Conservation (phyloP, 805 yeast genomes). For the Metschnikowia gelsemii region DNA sequence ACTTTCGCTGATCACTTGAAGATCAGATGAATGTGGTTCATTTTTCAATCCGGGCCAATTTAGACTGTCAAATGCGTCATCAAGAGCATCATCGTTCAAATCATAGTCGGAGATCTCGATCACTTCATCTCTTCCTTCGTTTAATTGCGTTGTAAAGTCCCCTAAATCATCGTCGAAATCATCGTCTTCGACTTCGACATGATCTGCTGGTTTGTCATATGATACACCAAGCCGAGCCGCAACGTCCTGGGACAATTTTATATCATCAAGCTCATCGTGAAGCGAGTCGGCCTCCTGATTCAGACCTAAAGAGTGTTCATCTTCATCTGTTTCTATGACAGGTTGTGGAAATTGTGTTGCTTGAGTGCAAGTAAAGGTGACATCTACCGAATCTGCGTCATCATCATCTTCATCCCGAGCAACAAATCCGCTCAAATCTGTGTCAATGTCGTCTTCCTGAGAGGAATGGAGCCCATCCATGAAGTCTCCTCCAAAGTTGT, state of each 20-base stretch:
- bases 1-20: slow-evolving; percentile 15
- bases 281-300: slow-evolving; percentile 3
- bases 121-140: slow-evolving; percentile 40
- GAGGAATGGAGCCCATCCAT: slow-evolving; percentile 21
- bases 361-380: slow-evolving; percentile 15
- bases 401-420: slow-evolving; percentile 18
- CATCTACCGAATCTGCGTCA: slow-evolving; percentile 17
- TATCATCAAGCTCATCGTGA: slow-evolving; percentile 25
- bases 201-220: slow-evolving; percentile 15
- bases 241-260: slow-evolving; percentile 35
- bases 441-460: slow-evolving; percentile 17
- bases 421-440: slow-evolving; percentile 22
- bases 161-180: slow-evolving; percentile 26
- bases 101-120: slow-evolving; percentile 43
- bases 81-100: slow-evolving; percentile 20
- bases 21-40: slow-evolving; percentile 4
- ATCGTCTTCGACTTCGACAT: slow-evolving; percentile 23
- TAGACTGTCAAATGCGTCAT: slow-evolving; percentile 12
- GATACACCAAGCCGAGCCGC: slow-evolving; percentile 31
- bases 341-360: slow-evolving; percentile 13
- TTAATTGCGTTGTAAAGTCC: slow-evolving; percentile 38
- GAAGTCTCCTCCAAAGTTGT: slow-evolving; percentile 20
- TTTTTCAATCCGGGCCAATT: slow-evolving; percentile 15
- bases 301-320: slow-evolving; percentile 10
- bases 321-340: slow-evolving; percentile 13